A percentile compares a stretch with the other conserved stretches of the same genome.
These are phyloP conservation scores for Pleurotus cornucopiae DNA, from an alignment of 768 basidiomycete species.

Conservation along the genomic window DNA sequence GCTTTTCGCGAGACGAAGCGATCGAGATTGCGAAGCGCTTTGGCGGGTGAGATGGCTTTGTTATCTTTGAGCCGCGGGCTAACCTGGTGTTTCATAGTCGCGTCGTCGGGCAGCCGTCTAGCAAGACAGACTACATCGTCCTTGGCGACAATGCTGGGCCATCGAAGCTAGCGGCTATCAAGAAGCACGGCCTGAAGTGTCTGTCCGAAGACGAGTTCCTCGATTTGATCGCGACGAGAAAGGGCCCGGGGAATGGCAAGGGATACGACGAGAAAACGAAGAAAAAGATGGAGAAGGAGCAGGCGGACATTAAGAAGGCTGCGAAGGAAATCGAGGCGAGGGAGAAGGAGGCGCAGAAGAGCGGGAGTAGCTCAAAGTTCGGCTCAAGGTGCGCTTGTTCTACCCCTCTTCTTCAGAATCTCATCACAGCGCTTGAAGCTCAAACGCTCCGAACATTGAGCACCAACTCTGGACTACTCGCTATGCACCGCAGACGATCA, in stretches of 20 bases:
- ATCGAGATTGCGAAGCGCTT: conserved; percentile 50
- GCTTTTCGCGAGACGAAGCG: conserved; percentile 85
- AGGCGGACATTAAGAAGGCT: conserved; percentile 64
- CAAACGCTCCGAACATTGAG: conserved; percentile 23
- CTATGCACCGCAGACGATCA: conserved; percentile 84
- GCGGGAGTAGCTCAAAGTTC: conserved; percentile 22
- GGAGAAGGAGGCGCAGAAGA: conserved; percentile 36
- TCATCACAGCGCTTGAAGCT: too few relatives aligned
- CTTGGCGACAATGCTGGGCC: conserved; percentile 87
- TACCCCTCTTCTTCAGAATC: conserved; percentile 65
- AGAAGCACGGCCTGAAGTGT: conserved; percentile 72
- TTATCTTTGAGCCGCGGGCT: too few relatives aligned
- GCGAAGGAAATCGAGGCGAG: conserved; percentile 77
- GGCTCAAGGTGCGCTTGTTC: conserved; percentile 33
- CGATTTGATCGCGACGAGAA: conserved; percentile 71
- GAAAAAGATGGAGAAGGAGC: conserved; percentile 80
- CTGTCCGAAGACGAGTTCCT: conserved; percentile 88
- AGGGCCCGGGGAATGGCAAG: conserved; percentile 41
- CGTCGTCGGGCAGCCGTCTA: conserved; percentile 46
- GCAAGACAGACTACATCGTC: conserved; percentile 83
- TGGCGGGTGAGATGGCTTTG: too few relatives aligned
- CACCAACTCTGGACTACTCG: conserved; percentile 25
- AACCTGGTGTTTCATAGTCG: conserved; percentile 45
- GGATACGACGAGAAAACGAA: conserved; percentile 72
- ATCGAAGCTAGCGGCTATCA: conserved; percentile 81